Percentiles rank a stretch among this genome's conserved stretches.
phyloP scores from a whole-genome alignment of 2,329 filamentous ascomycete species.

The Cytospora schulzeri region DNA sequence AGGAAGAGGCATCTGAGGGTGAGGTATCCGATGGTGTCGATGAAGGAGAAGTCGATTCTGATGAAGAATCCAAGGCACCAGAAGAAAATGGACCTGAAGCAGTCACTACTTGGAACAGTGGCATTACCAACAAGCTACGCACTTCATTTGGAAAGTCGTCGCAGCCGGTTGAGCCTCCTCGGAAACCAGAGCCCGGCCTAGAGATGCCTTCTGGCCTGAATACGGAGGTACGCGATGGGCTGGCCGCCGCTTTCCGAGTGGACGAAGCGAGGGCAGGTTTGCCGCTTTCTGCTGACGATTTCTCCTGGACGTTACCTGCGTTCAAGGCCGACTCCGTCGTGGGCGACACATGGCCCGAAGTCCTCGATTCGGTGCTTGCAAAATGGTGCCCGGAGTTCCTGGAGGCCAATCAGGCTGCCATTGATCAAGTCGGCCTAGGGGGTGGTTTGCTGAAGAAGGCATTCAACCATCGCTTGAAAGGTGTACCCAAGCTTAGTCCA shows the following conservation, averaged over 20 bases:
- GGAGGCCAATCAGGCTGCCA: slow-evolving; percentile 10
- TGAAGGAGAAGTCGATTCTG: slow-evolving; percentile 17
- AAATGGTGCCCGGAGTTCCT: slow-evolving; percentile 23
- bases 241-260: slow-evolving; percentile 14
- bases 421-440: slow-evolving; percentile 19
- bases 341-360: slow-evolving; percentile 23
- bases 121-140: slow-evolving; percentile 30
- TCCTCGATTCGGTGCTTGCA: slow-evolving; percentile 20
- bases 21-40: slow-evolving; percentile 19
- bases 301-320: slow-evolving; percentile 13
- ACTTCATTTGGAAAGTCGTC: slow-evolving; percentile 25
- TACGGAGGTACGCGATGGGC: slow-evolving; percentile 10
- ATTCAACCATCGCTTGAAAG: slow-evolving; percentile 1
- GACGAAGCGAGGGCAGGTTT: not conserved
- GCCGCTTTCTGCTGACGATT: not conserved
- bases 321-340: slow-evolving; percentile 20
- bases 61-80: slow-evolving; percentile 10
- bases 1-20: not conserved
- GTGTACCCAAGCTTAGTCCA: not conserved
- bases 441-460: slow-evolving; percentile 3
- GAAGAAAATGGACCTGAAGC: slow-evolving; percentile 19
- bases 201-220: not conserved
- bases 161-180: not conserved
- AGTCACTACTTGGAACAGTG: slow-evolving; percentile 34
- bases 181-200: not conserved